Conservation (phyloP, 108 stramenopile genomes). For the Cyclotella choctawhatcheeana region DNA sequence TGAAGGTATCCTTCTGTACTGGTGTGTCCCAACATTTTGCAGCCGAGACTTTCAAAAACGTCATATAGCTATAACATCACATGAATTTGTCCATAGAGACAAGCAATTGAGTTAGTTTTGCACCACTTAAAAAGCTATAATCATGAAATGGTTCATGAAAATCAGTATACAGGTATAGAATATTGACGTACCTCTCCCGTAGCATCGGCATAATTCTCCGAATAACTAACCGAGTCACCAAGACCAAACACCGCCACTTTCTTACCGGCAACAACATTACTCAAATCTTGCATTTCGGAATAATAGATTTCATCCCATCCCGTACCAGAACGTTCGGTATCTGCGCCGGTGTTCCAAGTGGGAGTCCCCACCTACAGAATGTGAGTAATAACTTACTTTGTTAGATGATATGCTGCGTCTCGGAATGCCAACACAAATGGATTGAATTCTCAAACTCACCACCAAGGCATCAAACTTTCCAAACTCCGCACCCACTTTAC, state of each 20-base stretch:
- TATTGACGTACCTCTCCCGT: constrained; percentile 65
- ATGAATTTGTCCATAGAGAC: too few species aligned
- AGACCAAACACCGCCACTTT: constrained; percentile 90
- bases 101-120: too few species aligned
- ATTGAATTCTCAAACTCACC: background rate
- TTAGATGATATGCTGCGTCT: background rate
- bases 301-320: constrained; percentile 94
- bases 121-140: background rate
- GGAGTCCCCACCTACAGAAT: constrained; percentile 63
- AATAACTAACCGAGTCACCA: constrained; percentile 78
- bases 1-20: constrained; percentile 84
- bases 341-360: constrained; percentile 83
- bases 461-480: constrained; percentile 57
- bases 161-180: background rate
- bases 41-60: constrained; percentile 82
- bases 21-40: constrained; percentile 79
- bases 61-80: constrained; percentile 73
- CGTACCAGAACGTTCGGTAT: constrained; percentile 83
- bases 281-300: constrained; percentile 58
- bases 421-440: background rate
- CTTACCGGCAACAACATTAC: constrained; percentile 56
- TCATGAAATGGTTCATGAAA: background rate
- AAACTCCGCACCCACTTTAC: constrained; percentile 61
- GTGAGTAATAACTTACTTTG: too few species aligned
- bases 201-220: constrained; percentile 90